phyloP scores from a whole-genome alignment of 2,329 filamentous ascomycete genomes.

The Neopestalotiopsis rosae region DNA sequence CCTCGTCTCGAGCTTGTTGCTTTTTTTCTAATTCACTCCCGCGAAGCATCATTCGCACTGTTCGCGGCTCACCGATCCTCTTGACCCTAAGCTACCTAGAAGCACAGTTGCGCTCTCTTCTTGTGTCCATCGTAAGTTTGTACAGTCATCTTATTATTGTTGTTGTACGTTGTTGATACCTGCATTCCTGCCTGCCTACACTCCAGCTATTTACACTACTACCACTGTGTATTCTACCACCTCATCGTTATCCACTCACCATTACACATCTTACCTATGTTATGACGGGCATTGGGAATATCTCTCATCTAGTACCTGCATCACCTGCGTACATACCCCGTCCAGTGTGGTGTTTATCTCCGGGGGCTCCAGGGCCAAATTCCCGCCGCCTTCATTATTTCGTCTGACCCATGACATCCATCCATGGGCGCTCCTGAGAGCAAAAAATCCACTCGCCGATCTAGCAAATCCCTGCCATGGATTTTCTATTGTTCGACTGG shows the following conservation, averaged over 20 bases:
- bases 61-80: background rate
- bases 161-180: background rate
- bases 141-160: background rate
- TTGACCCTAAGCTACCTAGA: background rate
- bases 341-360: constrained; percentile 1
- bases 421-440: constrained; percentile 15
- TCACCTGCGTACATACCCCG: background rate
- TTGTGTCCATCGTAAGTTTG: background rate
- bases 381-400: constrained; percentile 18
- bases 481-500: constrained; percentile 9
- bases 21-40: background rate
- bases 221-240: background rate
- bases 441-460: constrained; percentile 18
- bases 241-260: background rate
- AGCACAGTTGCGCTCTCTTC: background rate
- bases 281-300: background rate
- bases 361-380: background rate
- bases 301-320: constrained; percentile 3
- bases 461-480: constrained; percentile 20
- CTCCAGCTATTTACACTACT: background rate
- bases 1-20: background rate
- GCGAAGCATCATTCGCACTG: background rate
- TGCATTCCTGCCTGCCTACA: background rate
- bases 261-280: background rate
- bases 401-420: background rate